phyloP scores from a whole-genome alignment of 1,284 basidiomycete genomes.

The Tilletiopsis washingtonensis region DNA sequence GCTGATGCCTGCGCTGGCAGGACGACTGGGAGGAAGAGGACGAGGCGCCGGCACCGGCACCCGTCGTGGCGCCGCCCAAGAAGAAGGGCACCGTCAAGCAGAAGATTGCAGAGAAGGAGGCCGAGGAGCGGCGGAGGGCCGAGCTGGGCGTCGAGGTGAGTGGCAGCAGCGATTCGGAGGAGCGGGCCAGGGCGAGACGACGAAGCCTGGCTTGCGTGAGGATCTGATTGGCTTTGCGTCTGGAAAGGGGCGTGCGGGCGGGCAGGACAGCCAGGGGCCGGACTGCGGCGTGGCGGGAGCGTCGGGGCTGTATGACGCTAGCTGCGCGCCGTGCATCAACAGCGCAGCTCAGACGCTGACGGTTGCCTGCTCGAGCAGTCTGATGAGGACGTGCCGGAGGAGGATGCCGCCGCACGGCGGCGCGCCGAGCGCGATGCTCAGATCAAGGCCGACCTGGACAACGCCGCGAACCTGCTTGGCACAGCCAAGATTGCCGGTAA shows the following conservation, averaged over 20 bases:
- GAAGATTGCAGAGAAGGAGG: conserved; percentile 44
- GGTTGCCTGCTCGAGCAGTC: too few relatives aligned
- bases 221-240: too few relatives aligned
- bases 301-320: too few relatives aligned
- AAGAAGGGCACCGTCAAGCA: conserved; percentile 44
- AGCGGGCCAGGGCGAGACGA: background rate
- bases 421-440: conserved; percentile 35
- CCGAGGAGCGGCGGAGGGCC: conserved; percentile 10
- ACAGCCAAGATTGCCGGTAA: conserved; percentile 21
- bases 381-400: conserved; percentile 12
- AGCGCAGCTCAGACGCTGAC: too few relatives aligned
- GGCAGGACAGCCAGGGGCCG: too few relatives aligned
- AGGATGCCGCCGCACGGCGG: conserved; percentile 23
- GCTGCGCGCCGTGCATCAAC: too few relatives aligned
- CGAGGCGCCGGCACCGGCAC: conserved; percentile 22
- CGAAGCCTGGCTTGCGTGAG: too few relatives aligned
- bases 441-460: conserved; percentile 40
- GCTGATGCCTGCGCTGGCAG: conserved; percentile 5
- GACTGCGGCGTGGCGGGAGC: too few relatives aligned
- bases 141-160: conserved; percentile 3
- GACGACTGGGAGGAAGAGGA: conserved; percentile 47
- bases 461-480: conserved; percentile 41
- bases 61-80: conserved; percentile 22
- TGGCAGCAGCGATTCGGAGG: too few relatives aligned
- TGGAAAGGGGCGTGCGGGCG: too few relatives aligned